A percentile compares a stretch with the other conserved stretches of the same genome.
phyloP scores from a whole-genome alignment of 73 alveolate genomes.

The Stentor coeruleus region DNA sequence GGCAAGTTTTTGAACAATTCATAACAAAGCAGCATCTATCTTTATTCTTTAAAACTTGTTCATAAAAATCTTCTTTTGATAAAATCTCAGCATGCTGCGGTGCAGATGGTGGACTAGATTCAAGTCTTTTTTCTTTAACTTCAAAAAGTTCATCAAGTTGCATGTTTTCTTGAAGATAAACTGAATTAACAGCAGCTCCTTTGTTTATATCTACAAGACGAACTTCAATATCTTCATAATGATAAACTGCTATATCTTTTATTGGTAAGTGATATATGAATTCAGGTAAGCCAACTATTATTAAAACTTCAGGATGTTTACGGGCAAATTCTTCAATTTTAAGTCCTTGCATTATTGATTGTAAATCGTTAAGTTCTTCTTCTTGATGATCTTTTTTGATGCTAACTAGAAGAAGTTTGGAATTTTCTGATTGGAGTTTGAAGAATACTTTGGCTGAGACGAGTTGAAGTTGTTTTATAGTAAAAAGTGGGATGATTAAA shows the following conservation, averaged over 20 bases:
- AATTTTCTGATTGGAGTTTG: background rate
- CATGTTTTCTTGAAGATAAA: background rate
- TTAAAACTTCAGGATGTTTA: background rate
- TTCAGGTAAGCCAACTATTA: background rate
- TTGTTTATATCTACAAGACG: background rate
- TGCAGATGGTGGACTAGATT: background rate
- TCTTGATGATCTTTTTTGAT: slow-evolving; percentile 12
- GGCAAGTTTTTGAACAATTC: slow-evolving; percentile 24
- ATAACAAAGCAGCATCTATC: slow-evolving; percentile 12
- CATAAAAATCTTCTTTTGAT: background rate
- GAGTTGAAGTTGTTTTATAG: background rate
- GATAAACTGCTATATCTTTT: background rate
- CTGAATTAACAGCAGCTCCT: background rate
- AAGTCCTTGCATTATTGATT: background rate
- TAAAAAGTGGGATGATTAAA: background rate
- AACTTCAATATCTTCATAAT: background rate
- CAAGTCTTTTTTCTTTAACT: background rate
- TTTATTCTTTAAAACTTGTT: background rate
- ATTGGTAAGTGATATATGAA: background rate
- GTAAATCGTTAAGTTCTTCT: background rate
- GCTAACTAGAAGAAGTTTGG: background rate
- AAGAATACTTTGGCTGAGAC: background rate
- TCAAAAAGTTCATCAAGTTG: background rate
- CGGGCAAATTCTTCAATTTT: slow-evolving; percentile 3
- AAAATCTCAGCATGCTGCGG: background rate